Evolutionary conservation across 768 basidiomycete species (phyloP).

Genomic region (Sarcodon aspratus): DNA sequence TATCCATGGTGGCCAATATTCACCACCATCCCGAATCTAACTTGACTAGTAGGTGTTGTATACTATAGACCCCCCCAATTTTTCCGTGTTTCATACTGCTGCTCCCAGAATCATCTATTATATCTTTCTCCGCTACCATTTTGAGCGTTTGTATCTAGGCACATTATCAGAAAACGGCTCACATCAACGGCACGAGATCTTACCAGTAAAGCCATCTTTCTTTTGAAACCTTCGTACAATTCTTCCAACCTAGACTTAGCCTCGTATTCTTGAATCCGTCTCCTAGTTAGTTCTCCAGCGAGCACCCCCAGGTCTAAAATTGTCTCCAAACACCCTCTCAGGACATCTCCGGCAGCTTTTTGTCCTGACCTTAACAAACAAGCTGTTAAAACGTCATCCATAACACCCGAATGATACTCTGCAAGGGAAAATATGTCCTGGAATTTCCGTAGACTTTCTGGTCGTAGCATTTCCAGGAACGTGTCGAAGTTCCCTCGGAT

Average conservation of each 20-base stretch:
- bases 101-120: slow-evolving; percentile 4
- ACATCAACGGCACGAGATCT: slow-evolving; percentile 13
- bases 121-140: slow-evolving; percentile 40
- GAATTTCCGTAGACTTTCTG: slow-evolving; percentile 19
- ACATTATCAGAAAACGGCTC: not conserved
- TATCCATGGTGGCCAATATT: not conserved
- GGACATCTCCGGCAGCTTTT: slow-evolving; percentile 48
- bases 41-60: slow-evolving; percentile 10
- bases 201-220: slow-evolving; percentile 49
- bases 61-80: slow-evolving; percentile 6
- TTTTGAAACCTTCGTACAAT: slow-evolving; percentile 39
- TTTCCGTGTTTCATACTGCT: not conserved
- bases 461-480: slow-evolving; percentile 32
- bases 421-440: slow-evolving; percentile 69
- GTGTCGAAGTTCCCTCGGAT: slow-evolving; percentile 68
- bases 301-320: slow-evolving; percentile 59
- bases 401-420: slow-evolving; percentile 48
- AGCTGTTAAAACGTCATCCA: slow-evolving; percentile 69
- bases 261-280: slow-evolving; percentile 48
- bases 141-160: slow-evolving; percentile 44
- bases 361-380: slow-evolving; percentile 66
- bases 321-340: slow-evolving; percentile 50
- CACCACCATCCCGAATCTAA: slow-evolving; percentile 5
- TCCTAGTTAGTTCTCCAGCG: slow-evolving; percentile 46
- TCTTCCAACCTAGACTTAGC: slow-evolving; percentile 47